Evolutionary conservation across 2,329 filamentous ascomycete genomes (phyloP).

Genomic region (Elsinoe perseae): DNA sequence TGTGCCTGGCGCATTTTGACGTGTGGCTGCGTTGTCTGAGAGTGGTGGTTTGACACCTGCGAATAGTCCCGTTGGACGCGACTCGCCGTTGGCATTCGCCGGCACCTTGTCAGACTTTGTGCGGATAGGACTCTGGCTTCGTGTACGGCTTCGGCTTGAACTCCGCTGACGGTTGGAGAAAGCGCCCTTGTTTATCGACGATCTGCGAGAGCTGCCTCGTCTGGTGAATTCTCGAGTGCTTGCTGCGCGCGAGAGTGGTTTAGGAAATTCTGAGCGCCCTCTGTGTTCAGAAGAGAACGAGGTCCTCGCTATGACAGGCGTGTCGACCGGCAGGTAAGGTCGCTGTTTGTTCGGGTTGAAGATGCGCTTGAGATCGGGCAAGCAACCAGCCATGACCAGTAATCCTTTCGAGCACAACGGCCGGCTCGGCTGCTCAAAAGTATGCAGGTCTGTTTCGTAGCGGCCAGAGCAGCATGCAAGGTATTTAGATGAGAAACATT

Average conservation of each 20-base stretch:
- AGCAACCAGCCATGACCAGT: conserved; percentile 12
- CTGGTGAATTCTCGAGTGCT: conserved; percentile 8
- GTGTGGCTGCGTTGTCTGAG: neutral
- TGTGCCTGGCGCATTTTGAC: neutral
- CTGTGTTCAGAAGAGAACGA: conserved; percentile 5
- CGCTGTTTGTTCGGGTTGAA: conserved; percentile 14
- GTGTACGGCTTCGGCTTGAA: conserved; percentile 6
- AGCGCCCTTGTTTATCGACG: conserved; percentile 1
- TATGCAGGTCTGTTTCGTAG: neutral
- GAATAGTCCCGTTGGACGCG: conserved; percentile 14
- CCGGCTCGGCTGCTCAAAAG: neutral
- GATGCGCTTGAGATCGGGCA: conserved; percentile 10
- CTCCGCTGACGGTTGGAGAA: neutral
- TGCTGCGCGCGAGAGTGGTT: neutral
- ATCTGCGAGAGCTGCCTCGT: neutral
- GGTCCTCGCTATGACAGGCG: neutral
- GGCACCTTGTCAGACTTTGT: conserved; percentile 6
- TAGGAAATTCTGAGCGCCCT: conserved; percentile 1
- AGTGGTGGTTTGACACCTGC: conserved; percentile 11
- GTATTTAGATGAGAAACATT: neutral
- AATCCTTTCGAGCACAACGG: neutral
- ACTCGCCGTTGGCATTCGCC: neutral
- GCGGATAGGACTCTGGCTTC: neutral
- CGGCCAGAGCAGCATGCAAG: neutral
- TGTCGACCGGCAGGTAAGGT: conserved; percentile 10